Evolutionary conservation across 2,329 filamentous ascomycete species (phyloP).

Genomic region (Pleurostoma richardsiae): DNA sequence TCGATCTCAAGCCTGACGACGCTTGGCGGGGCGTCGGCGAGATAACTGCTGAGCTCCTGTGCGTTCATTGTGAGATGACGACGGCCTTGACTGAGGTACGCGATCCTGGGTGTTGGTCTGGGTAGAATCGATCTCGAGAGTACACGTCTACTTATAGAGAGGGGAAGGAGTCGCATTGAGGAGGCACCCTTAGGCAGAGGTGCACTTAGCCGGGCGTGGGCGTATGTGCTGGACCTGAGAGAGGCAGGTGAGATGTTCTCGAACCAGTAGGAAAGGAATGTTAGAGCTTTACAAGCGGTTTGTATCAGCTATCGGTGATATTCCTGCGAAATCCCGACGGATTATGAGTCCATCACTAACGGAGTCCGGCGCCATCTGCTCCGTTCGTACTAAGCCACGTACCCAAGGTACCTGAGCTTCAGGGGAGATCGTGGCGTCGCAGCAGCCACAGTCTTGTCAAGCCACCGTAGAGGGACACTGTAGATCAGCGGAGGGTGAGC

Average conservation of each 20-base stretch:
- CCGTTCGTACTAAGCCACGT: too few species aligned
- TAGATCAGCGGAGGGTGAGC: too few species aligned
- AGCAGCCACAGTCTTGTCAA: too few species aligned
- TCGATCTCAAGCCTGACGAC: conserved; percentile 86
- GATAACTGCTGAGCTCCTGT: conserved; percentile 66
- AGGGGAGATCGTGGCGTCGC: too few species aligned
- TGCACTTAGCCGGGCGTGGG: too few species aligned
- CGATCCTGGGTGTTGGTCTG: not conserved
- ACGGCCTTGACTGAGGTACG: conserved; percentile 2
- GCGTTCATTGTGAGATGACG: conserved; percentile 45
- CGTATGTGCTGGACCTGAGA: not conserved
- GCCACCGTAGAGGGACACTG: too few species aligned
- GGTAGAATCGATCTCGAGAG: not conserved
- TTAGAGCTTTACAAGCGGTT: not conserved
- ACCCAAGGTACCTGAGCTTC: too few species aligned
- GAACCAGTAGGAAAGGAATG: not conserved
- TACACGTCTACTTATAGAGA: not conserved
- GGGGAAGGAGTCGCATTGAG: not conserved
- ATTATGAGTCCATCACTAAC: too few species aligned
- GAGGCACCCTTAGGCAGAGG: not conserved
- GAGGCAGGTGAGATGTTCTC: not conserved
- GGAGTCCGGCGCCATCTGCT: too few species aligned
- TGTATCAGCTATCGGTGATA: too few species aligned
- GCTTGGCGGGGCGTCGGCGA: conserved; percentile 85
- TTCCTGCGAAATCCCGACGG: too few species aligned